These are phyloP conservation scores for Vitis hybrid DNA, from an alignment of 177 flowering plant species.

Conservation along the genomic window DNA sequence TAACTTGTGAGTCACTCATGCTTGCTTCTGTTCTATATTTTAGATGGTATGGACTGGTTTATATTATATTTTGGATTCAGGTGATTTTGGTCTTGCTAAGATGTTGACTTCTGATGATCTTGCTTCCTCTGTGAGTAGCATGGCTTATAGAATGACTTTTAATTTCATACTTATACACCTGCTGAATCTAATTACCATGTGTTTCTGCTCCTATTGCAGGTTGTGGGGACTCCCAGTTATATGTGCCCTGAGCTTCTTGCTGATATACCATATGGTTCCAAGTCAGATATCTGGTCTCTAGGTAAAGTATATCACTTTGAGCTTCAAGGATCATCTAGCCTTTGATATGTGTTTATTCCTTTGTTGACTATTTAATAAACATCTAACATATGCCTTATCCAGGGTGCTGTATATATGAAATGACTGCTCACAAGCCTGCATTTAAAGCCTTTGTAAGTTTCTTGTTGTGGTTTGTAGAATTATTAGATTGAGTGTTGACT, in stretches of 20 bases:
- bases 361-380: not conserved
- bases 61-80: constrained; percentile 36
- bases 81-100: constrained; percentile 98
- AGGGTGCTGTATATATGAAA: constrained; percentile 98
- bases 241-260: constrained; percentile 99
- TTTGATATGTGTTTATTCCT: not conserved
- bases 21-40: too few species aligned
- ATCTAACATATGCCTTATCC: constrained; percentile 14
- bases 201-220: constrained; percentile 40
- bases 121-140: constrained; percentile 86
- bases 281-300: constrained; percentile 98
- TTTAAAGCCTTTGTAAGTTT: constrained; percentile 97
- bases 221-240: constrained; percentile 98
- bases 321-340: not conserved
- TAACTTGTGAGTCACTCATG: too few species aligned
- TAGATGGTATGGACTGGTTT: too few species aligned
- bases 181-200: constrained; percentile 4
- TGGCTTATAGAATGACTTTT: constrained; percentile 1
- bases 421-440: constrained; percentile 86
- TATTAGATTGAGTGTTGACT: not conserved
- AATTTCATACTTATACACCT: not conserved
- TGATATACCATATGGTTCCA: constrained; percentile 97
- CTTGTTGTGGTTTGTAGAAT: not conserved
- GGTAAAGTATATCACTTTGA: constrained; percentile 37
- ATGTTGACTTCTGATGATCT: constrained; percentile 89